Conservation (phyloP, 2,329 filamentous ascomycete species). For the Dactylellina parvicollis region DNA sequence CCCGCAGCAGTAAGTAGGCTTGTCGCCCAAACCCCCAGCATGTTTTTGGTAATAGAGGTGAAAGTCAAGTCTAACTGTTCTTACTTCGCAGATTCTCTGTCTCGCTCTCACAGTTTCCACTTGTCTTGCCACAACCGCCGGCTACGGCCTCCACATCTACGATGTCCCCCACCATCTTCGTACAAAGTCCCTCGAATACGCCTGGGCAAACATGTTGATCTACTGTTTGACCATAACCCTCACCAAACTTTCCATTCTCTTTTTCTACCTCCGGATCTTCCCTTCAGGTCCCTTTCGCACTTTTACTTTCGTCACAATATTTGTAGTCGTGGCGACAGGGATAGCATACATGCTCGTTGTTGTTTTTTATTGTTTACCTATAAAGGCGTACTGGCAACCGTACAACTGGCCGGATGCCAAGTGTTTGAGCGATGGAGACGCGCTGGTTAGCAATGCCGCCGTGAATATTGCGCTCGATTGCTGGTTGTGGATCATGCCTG, state of each 20-base stretch:
- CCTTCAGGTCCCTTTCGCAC: conserved; percentile 25
- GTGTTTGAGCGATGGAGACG: conserved; percentile 40
- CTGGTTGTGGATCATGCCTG: conserved; percentile 49
- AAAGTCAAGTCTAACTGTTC: too few relatives aligned
- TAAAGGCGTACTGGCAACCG: conserved; percentile 50
- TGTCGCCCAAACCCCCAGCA: too few relatives aligned
- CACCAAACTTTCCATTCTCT: conserved; percentile 51
- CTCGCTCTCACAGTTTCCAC: conserved; percentile 48
- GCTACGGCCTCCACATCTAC: conserved; percentile 53
- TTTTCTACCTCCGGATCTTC: conserved; percentile 45
- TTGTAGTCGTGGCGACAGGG: conserved; percentile 23
- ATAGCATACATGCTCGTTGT: conserved; percentile 34
- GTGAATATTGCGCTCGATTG: conserved; percentile 48
- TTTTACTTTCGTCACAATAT: conserved; percentile 34
- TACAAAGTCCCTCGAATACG: conserved; percentile 49
- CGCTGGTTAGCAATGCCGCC: conserved; percentile 48
- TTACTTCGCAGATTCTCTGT: conserved; percentile 36
- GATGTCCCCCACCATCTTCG: conserved; percentile 46
- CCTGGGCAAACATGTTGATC: conserved; percentile 52
- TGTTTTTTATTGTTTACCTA: conserved; percentile 47
- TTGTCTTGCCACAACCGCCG: conserved; percentile 51
- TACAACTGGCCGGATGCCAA: conserved; percentile 25
- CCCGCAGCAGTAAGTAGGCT: conserved; percentile 48
- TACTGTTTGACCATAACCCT: conserved; percentile 38
- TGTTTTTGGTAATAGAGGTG: too few relatives aligned